Base-by-base conservation (phyloP, 306 rosid species). In the Lathyrus tuberosus region DNA sequence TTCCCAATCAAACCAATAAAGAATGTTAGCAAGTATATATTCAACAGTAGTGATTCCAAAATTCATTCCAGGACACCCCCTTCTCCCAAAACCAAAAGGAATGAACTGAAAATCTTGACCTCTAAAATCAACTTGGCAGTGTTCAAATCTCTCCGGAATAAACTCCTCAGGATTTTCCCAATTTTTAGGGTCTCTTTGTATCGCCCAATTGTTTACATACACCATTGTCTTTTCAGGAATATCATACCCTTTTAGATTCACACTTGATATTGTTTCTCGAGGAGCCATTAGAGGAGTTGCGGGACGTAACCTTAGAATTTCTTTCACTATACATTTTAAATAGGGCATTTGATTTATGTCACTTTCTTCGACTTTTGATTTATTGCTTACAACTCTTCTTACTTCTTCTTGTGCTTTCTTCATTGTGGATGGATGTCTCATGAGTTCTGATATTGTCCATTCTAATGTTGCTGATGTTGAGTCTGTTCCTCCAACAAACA, bases 361-460 rank as follows among this genome's bases (percentile, higher is more conserved):
- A 7, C 47, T 11, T 28, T 70, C 72, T 17, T 80, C 86, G 4
- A 86, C 51, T 12, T 61, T 78, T 41, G 72, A 14, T 59, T 82
- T 86, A 2, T 57, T 12, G 0, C 83, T 86, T 11, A 80, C 85
- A 6, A 86, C 48, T 33, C 47, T 77, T 64, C 97, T 83, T 44
- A 82, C 81, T 83, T 28, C 64, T 28, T 58, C 42, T 13, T 31
- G 40, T 8, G 20, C 13, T 58, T 58, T 58, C 5, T 58, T 73
- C 87, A 88, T 80, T 38, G 47, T 59, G 0, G 5, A 10, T 30
- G 85, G 89, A 65, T 78, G 80, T 63, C 66, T 83, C 20, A 68
- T 2, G 0, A 88, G 76, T 73, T 88, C 87, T 35, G 86, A 44
- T 54, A 88, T 62, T 10, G 66, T 48, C 97, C 92, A 53, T 11